Percentiles rank a stretch among this genome's conserved stretches.
These are phyloP conservation scores for Petunia axillaris DNA, from an alignment of 257 asterid species.

Conservation along the genomic window DNA sequence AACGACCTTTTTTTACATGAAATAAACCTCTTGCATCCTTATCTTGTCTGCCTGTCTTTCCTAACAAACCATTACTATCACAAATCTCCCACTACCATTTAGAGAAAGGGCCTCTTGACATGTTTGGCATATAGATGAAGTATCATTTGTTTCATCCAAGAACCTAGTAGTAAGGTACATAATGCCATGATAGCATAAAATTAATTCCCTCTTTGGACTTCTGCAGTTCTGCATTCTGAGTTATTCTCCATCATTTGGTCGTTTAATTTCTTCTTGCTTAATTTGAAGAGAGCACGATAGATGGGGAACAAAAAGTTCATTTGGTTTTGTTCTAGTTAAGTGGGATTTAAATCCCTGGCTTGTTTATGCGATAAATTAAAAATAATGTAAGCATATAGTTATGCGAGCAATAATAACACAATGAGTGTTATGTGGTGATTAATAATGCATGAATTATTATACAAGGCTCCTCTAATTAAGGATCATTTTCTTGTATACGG, in stretches of 20 bases:
- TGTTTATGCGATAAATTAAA: too few relatives aligned
- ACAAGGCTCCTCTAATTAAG: too few relatives aligned
- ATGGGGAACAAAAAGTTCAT: too few relatives aligned
- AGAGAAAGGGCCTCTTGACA: neutral
- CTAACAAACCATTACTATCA: neutral
- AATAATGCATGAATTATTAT: too few relatives aligned
- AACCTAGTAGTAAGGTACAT: neutral
- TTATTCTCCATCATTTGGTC: neutral
- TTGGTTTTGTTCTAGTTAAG: too few relatives aligned
- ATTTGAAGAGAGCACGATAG: too few relatives aligned
- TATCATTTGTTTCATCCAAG: neutral
- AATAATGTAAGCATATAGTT: too few relatives aligned
- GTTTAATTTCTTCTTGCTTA: neutral
- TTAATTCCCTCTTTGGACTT: neutral
- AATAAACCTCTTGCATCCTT: neutral
- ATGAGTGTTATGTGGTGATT: too few relatives aligned
- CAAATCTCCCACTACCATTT: neutral
- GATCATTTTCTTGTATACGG: too few relatives aligned
- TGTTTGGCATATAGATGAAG: neutral
- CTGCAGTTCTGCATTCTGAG: neutral
- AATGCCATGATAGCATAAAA: too few relatives aligned
- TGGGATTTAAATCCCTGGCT: too few relatives aligned
- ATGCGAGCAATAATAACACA: too few relatives aligned
- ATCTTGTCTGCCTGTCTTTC: neutral
- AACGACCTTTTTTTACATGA: conserved; percentile 17